A percentile compares a stretch with the other conserved stretches of the same genome.
Conservation (phyloP, 192 early-diverging fungal genomes). For the Coemansia sp. region DNA sequence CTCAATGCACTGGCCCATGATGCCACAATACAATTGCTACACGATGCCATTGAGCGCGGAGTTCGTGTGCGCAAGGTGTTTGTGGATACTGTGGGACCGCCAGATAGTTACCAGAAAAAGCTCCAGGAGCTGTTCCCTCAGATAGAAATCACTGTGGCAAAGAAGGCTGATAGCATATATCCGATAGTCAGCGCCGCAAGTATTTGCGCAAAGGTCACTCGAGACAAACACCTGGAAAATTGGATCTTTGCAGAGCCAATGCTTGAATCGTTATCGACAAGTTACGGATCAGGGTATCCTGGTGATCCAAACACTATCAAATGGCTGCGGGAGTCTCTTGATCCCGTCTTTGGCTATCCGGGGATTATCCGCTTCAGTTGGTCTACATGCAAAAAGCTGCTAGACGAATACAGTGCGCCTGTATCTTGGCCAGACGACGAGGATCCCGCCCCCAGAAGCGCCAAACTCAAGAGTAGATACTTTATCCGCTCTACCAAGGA, state of each 20-base stretch:
- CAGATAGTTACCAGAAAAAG: constrained; percentile 80
- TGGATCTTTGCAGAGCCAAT: constrained; percentile 50
- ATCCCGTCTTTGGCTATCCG: constrained; percentile 91
- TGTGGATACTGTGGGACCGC: constrained; percentile 95
- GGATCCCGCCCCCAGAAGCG: not conserved
- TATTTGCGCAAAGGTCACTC: constrained; percentile 88
- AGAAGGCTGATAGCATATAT: constrained; percentile 91
- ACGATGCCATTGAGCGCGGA: constrained; percentile 58
- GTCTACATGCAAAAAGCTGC: constrained; percentile 76
- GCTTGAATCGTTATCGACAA: constrained; percentile 44
- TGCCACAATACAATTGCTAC: constrained; percentile 85
- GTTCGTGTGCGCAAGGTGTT: constrained; percentile 76
- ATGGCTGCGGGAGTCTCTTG: constrained; percentile 79
- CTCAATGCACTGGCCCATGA: constrained; percentile 93
- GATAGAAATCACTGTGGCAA: constrained; percentile 80
- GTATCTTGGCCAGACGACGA: constrained; percentile 42
- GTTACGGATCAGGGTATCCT: constrained; percentile 92
- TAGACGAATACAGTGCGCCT: constrained; percentile 55
- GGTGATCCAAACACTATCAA: constrained; percentile 82
- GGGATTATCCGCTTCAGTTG: constrained; percentile 92
- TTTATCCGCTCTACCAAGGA: not conserved
- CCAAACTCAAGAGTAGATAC: constrained; percentile 2
- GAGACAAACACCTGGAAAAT: constrained; percentile 40
- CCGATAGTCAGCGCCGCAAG: constrained; percentile 94
- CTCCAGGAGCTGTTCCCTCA: constrained; percentile 73